Evolutionary conservation across 495 filamentous ascomycete species (phyloP).

Genomic region (Xylaria venustula): DNA sequence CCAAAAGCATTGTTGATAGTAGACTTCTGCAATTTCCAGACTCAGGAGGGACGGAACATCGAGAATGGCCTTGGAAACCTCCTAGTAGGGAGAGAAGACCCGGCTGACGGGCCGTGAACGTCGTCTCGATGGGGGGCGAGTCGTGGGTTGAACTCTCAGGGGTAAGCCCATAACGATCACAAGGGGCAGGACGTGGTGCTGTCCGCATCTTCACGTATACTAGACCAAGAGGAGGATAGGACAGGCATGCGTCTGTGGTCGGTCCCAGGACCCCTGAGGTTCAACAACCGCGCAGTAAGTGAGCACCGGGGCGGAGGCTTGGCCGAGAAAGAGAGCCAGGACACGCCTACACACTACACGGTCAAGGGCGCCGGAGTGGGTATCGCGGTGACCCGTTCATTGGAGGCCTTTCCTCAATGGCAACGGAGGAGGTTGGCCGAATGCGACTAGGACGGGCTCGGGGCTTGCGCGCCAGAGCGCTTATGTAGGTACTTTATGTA

Average conservation of each 20-base stretch:
- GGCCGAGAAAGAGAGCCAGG: neutral
- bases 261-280: neutral
- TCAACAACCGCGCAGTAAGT: neutral
- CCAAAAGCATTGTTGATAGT: no score
- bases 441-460: constrained; percentile 1
- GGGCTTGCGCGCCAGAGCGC: neutral
- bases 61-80: neutral
- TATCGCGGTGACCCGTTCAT: neutral
- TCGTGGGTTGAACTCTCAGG: neutral
- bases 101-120: constrained; percentile 12
- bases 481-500: neutral
- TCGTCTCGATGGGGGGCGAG: constrained; percentile 1
- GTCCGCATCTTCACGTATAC: neutral
- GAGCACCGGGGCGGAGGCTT: neutral
- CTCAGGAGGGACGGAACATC: neutral
- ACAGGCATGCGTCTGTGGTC: neutral
- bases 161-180: neutral
- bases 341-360: neutral
- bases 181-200: neutral
- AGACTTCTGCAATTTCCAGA: constrained; percentile 10
- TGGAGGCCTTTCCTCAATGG: constrained; percentile 16
- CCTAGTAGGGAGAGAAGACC: neutral
- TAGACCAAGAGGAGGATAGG: constrained; percentile 8
- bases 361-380: neutral
- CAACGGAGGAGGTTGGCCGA: constrained; percentile 14